These are phyloP conservation scores for Spencermartinsiella europaea DNA, from an alignment of 805 yeast genomes.

Conservation along the genomic window DNA sequence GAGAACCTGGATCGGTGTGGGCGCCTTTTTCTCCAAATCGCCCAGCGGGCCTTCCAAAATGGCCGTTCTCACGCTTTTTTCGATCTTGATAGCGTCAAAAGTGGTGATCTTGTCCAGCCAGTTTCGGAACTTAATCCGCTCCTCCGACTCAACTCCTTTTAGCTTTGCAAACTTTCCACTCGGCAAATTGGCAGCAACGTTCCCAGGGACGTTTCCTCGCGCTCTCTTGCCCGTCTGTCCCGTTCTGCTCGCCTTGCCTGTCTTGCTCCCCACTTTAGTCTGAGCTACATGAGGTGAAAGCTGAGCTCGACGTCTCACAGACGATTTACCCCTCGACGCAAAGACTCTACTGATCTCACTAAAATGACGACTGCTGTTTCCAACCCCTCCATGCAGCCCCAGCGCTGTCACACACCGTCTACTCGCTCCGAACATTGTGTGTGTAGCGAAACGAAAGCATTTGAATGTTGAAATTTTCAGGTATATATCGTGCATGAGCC, in stretches of 20 bases:
- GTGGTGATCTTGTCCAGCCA: slow-evolving; percentile 49
- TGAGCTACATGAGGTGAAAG: not conserved
- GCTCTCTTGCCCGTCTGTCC: too few relatives aligned
- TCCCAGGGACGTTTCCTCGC: not conserved
- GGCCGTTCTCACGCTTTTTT: slow-evolving; percentile 61
- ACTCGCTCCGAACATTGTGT: too few relatives aligned
- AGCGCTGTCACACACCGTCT: too few relatives aligned
- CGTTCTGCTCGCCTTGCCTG: not conserved
- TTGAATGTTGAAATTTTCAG: too few relatives aligned
- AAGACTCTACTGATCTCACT: too few relatives aligned
- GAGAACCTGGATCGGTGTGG: slow-evolving; percentile 81
- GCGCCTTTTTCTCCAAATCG: slow-evolving; percentile 31
- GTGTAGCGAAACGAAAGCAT: too few relatives aligned
- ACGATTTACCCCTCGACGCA: too few relatives aligned
- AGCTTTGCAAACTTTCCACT: slow-evolving; percentile 25
- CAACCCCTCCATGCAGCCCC: too few relatives aligned
- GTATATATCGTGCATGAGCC: too few relatives aligned
- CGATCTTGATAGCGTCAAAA: slow-evolving; percentile 62
- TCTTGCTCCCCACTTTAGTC: not conserved
- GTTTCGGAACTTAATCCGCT: slow-evolving; percentile 30
- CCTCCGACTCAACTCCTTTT: slow-evolving; percentile 22
- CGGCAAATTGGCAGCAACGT: not conserved
- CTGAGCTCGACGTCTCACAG: not conserved
- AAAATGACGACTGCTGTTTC: too few relatives aligned
- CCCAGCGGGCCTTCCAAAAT: slow-evolving; percentile 47